Conservation (phyloP, 371 early-diverging fungal species). For the Syncephalis fuscata region DNA sequence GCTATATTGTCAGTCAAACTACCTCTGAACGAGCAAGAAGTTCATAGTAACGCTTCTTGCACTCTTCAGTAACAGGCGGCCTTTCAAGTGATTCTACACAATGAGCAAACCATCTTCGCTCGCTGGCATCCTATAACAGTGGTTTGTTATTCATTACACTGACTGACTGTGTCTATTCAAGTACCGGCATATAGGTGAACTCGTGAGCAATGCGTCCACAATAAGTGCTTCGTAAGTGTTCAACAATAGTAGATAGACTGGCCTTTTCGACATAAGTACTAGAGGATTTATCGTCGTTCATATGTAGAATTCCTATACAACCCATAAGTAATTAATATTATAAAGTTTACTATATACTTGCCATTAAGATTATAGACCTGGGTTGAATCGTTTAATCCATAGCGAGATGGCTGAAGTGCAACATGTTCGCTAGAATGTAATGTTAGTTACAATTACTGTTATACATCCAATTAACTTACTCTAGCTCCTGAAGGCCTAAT, state of each 20-base stretch:
- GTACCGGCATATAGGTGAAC: constrained; percentile 78
- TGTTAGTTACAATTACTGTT: background rate
- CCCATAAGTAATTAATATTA: background rate
- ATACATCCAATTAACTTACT: constrained; percentile 25
- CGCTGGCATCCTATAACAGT: constrained; percentile 60
- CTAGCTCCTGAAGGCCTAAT: constrained; percentile 45
- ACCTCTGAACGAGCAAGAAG: constrained; percentile 64
- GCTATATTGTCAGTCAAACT: no score
- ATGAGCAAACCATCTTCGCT: constrained; percentile 79
- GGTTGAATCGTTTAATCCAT: constrained; percentile 40
- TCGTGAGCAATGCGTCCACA: constrained; percentile 84
- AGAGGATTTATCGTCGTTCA: constrained; percentile 29
- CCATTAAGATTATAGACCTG: constrained; percentile 37
- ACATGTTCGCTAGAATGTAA: constrained; percentile 25
- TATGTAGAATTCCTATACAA: constrained; percentile 54
- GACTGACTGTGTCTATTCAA: background rate
- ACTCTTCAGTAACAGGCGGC: constrained; percentile 24
- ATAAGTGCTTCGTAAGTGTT: constrained; percentile 58
- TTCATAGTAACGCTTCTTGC: constrained; percentile 57
- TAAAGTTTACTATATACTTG: background rate
- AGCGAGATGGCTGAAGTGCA: constrained; percentile 66
- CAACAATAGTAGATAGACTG: constrained; percentile 42
- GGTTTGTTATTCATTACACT: no score
- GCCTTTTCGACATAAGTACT: constrained; percentile 26
- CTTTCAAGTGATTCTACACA: constrained; percentile 63